A percentile compares a stretch with the other conserved stretches of the same genome.
phyloP scores from a whole-genome alignment of 257 asterid genomes.

The Fraxinus quadrangulata region DNA sequence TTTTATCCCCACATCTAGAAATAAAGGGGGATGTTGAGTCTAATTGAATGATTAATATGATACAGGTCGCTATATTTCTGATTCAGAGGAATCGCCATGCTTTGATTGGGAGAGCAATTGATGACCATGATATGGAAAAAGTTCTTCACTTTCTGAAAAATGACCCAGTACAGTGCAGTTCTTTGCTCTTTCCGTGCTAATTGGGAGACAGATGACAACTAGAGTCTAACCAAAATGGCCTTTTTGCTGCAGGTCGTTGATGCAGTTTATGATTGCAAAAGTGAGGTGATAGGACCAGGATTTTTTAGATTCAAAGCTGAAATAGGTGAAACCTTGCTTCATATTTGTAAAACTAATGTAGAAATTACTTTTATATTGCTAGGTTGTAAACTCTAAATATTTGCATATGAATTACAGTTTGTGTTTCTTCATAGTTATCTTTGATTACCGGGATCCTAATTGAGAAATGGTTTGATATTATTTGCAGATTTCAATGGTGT shows the following conservation, averaged over 20 bases:
- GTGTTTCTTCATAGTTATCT: constrained; percentile 11
- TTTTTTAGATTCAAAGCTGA: constrained; percentile 98
- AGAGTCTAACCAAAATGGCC: constrained; percentile 21
- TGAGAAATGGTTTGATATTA: constrained; percentile 22
- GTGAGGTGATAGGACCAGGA: constrained; percentile 99
- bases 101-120: constrained; percentile 95
- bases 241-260: constrained; percentile 73
- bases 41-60: constrained; percentile 20
- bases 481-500: constrained; percentile 87
- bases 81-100: constrained; percentile 99
- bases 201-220: constrained; percentile 13
- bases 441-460: neutral
- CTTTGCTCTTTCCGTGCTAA: constrained; percentile 14
- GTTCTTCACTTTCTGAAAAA: constrained; percentile 77
- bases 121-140: constrained; percentile 81
- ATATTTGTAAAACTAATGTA: constrained; percentile 10
- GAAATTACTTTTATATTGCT: constrained; percentile 18
- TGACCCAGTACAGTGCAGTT: constrained; percentile 65
- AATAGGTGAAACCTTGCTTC: constrained; percentile 62
- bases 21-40: constrained; percentile 18
- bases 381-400: constrained; percentile 5
- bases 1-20: constrained; percentile 1
- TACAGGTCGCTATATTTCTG: constrained; percentile 91
- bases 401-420: neutral
- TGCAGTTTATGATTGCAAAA: constrained; percentile 90